Conservation (phyloP, 257 asterid genomes). For the Solanum clarkiae region DNA sequence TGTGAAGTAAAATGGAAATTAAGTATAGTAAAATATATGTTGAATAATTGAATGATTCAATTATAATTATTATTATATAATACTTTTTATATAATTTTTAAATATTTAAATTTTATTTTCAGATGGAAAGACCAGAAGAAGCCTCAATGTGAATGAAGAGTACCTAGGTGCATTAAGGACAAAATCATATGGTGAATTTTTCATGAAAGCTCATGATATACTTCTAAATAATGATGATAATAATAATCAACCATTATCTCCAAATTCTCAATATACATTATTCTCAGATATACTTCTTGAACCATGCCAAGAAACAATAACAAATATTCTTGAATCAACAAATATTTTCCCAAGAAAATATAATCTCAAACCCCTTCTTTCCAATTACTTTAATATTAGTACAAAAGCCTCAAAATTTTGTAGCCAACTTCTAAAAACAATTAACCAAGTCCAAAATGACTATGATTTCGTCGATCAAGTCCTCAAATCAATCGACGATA, state of each 20-base stretch:
- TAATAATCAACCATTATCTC: constrained; percentile 11
- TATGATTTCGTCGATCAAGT: constrained; percentile 15
- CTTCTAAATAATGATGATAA: neutral
- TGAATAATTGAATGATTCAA: neutral
- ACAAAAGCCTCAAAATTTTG: constrained; percentile 64
- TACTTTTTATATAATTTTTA: neutral
- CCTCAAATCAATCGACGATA: constrained; percentile 10
- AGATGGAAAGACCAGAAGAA: neutral
- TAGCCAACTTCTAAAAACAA: constrained; percentile 35
- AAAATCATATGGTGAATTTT: constrained; percentile 60
- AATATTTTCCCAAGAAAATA: constrained; percentile 16
- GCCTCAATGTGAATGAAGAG: constrained; percentile 44
- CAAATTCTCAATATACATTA: constrained; percentile 1
- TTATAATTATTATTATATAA: neutral
- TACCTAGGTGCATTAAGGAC: constrained; percentile 54
- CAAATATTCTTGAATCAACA: constrained; percentile 39
- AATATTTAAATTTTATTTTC: neutral
- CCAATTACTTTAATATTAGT: constrained; percentile 49
- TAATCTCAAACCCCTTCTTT: constrained; percentile 41
- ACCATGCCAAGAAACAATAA: constrained; percentile 50
- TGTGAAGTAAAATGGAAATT: neutral
- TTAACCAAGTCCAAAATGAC: constrained; percentile 39
- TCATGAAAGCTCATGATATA: constrained; percentile 32
- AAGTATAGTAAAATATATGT: no score
- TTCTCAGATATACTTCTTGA: constrained; percentile 41